Evolutionary conservation across 257 asterid genomes (phyloP), one percentile per base, ranked within the genome.

Genomic region (Marsdenia floribunda): DNA sequence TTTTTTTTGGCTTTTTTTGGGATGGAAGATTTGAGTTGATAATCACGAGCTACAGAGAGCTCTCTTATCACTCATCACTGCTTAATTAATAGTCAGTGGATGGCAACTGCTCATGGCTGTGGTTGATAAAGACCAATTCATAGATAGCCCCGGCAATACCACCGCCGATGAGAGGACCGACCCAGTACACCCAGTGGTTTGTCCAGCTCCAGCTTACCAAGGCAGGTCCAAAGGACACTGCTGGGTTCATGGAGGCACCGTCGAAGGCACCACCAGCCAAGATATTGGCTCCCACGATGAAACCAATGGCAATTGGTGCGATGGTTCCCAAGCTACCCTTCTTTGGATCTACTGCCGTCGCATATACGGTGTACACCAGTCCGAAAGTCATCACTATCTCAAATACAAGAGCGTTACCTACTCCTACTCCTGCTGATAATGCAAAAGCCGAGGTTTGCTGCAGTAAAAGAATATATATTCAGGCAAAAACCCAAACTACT

Each of bases 291-390:
- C 90, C 90, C 26, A 86, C 88, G 38, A 84, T 84, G 79, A 86
- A 84, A 77, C 88, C 88, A 58, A 82, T 83, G 0, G 90, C 90
- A 47, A 86, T 76, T 9, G 90, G 90, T 49, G 90, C 90, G 3
- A 83, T 86, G 0, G 75, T 83, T 74, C 90, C 90, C 75, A 86
- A 53, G 42, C 52, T 73, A 19, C 88, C 88, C 83, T 35, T 83
- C 79, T 86, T 83, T 18, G 90, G 90, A 69, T 86, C 90, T 70
- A 84, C 67, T 26, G 88, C 90, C 35, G 90, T 86, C 42, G 88
- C 90, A 78, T 83, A 84, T 38, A 86, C 88, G 0, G 90, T 86
- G 77, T 86, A 83, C 21, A 86, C 87, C 0, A 86, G 77, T 9
- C 87, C 86, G 65, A 86, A 82, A 1, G 90, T 86, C 88, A 86